Conservation (phyloP, 768 basidiomycete genomes). For the Tricholoma sp. region DNA sequence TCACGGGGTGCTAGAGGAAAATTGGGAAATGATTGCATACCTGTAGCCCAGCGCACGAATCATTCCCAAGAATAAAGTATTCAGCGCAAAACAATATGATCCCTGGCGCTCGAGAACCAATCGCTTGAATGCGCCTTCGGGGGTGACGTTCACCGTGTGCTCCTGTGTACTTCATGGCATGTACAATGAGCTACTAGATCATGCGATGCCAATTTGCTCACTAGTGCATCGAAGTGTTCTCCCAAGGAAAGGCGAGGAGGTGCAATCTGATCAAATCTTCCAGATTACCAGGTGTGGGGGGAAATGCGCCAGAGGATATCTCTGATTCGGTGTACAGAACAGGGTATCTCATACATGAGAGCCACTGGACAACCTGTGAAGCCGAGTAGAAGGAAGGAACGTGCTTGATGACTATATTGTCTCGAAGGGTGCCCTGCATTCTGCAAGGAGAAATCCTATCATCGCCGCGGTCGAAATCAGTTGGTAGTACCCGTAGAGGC, state of each 20-base stretch:
- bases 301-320: slow-evolving; percentile 15
- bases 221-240: slow-evolving; percentile 36
- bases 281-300: slow-evolving; percentile 22
- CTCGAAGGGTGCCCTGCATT: slow-evolving; percentile 6
- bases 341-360: slow-evolving; percentile 19
- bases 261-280: slow-evolving; percentile 20
- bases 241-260: slow-evolving; percentile 30
- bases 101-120: slow-evolving; percentile 14
- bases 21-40: slow-evolving; percentile 1
- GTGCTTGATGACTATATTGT: slow-evolving; percentile 6
- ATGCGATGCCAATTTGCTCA: slow-evolving; percentile 11
- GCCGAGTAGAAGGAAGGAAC: slow-evolving; percentile 11
- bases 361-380: slow-evolving; percentile 17
- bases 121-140: slow-evolving; percentile 12
- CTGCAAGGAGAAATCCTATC: neutral
- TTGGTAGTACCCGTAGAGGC: neutral
- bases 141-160: slow-evolving; percentile 8
- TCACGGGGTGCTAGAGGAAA: neutral
- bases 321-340: slow-evolving; percentile 10
- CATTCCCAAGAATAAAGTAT: slow-evolving; percentile 13
- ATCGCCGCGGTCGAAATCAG: too few species aligned
- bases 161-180: neutral
- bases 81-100: slow-evolving; percentile 19
- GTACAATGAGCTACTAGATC: neutral
- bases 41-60: slow-evolving; percentile 18